Base-by-base conservation (phyloP, 176 grass and related monocot genomes). In the Bonia amplexicaulis region DNA sequence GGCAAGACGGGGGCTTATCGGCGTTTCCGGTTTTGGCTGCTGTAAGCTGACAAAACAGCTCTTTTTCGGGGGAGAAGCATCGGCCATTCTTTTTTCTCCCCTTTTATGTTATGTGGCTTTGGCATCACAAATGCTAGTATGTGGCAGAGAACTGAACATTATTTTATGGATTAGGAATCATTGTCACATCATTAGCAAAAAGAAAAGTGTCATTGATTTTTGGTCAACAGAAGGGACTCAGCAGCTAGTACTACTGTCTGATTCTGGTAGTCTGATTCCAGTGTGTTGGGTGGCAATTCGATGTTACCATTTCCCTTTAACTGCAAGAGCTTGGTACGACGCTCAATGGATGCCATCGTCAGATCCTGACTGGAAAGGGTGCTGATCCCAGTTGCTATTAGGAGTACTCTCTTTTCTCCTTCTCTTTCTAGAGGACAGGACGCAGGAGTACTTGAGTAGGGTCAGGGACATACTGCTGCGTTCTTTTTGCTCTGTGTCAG, bases 1-100 rank as follows among this genome's bases (percentile, higher is more conserved):
- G 35, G 41, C 9, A 52, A 19, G 13, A 11, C n/a, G n/a, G 14
- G 25, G 71, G 26, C 26, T 53, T 53, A 11, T 41, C 3, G 0
- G 17, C 74, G 3, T 61, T 61, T 48, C 66, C 41, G 41, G 84
- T 62, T 86, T 86, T 27, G 76, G 66, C 42, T 37, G 66, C 44
- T 17, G 23, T 12, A n/a, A 23, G 39, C 52, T 61, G 84, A 69
- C 74, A 70, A 85, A 61, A 35, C 49, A 19, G 25, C 74, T 15
- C 62, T 35, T 76, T 74, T 83, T 4, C 4, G 29, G 45, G 58
- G 17, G 23, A 68, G 37, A 19, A 8, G 1, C 31, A 19, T 40
- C 29, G 33, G 33, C 11, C 12, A 12, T 10, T 46, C 35, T 12
- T 2, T 1, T 40, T 20, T 40, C 41, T 19, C 20, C 31, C 31